These are phyloP conservation scores for Mariannaea sp. DNA, from an alignment of 2,329 filamentous ascomycete species.

Conservation along the genomic window DNA sequence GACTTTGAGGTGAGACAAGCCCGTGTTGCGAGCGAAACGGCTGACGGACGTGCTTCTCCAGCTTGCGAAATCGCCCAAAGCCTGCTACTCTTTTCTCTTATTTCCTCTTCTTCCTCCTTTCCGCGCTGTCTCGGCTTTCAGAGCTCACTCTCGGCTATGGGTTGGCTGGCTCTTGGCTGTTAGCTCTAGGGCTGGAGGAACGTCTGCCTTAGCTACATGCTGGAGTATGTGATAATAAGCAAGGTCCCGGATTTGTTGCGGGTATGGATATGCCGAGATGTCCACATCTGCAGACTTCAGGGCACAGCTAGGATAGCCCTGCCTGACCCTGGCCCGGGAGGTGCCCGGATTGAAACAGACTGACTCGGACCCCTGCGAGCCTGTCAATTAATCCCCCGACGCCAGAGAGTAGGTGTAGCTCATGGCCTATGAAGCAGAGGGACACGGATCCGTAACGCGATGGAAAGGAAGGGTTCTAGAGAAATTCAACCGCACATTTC, in stretches of 20 bases:
- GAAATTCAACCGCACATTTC: background rate
- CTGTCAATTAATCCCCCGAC: conserved; percentile 4
- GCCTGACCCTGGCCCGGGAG: background rate
- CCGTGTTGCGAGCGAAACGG: no score
- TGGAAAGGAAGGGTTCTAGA: conserved; percentile 10
- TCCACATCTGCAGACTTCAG: background rate
- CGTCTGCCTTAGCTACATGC: no score
- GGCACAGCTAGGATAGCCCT: background rate
- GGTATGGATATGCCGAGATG: conserved; percentile 16
- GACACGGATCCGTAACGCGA: background rate
- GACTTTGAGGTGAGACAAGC: no score
- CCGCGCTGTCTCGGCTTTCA: no score
- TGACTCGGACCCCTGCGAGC: conserved; percentile 4
- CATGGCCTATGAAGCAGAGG: background rate
- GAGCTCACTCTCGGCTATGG: no score
- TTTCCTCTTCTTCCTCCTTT: no score
- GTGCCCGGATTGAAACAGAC: conserved; percentile 4
- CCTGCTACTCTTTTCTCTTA: no score
- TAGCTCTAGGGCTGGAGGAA: no score
- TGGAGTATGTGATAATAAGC: no score
- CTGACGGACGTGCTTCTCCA: no score
- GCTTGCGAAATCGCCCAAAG: no score
- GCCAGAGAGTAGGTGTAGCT: background rate
- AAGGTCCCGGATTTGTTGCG: background rate
- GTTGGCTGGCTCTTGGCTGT: no score